Conservation (phyloP, 257 asterid genomes). For the Solanum rostratum region DNA sequence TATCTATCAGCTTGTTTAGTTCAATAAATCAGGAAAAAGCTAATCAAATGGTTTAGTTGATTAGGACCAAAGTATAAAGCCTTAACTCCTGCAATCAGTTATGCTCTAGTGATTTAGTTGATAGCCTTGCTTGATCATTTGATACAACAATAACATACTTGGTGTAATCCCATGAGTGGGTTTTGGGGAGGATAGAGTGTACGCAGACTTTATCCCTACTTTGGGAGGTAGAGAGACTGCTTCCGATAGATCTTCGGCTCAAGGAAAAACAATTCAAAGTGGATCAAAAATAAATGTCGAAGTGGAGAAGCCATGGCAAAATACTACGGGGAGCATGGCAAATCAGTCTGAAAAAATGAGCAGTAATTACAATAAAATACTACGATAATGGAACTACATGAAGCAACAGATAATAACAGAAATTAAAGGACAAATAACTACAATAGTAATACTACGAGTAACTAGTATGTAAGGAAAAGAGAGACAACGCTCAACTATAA, state of each 20-base stretch:
- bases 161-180: background rate
- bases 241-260: background rate
- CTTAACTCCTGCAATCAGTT: background rate
- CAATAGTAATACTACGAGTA: background rate
- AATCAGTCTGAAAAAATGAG: background rate
- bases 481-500: background rate
- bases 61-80: background rate
- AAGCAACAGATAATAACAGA: background rate
- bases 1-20: background rate
- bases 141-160: background rate
- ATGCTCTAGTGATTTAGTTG: background rate
- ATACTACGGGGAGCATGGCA: background rate
- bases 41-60: background rate
- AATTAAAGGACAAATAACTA: background rate
- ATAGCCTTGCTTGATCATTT: background rate
- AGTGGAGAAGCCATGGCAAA: background rate
- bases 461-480: background rate
- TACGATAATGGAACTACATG: background rate
- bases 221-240: background rate
- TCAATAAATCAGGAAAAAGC: background rate
- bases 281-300: background rate
- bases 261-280: background rate
- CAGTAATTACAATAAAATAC: background rate
- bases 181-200: background rate
- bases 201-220: background rate